phyloP scores from a whole-genome alignment of 2,329 filamentous ascomycete species.

The Ophioceras dolichostomum region DNA sequence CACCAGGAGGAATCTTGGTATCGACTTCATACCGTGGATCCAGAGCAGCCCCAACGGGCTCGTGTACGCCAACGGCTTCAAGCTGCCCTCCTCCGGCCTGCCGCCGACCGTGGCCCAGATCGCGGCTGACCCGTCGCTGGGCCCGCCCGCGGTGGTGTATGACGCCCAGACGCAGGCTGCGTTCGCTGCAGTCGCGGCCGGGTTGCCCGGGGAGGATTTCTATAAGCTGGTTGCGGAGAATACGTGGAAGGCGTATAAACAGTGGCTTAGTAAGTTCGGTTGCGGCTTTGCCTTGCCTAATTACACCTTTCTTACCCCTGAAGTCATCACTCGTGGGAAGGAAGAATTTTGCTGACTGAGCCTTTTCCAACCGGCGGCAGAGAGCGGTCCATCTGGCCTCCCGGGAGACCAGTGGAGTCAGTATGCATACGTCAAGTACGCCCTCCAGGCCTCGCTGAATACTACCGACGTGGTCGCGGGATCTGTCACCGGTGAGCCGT shows the following conservation, averaged over 20 bases:
- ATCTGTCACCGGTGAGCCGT: too few species aligned
- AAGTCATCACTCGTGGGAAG: neutral
- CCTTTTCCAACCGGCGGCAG: slow-evolving; percentile 1
- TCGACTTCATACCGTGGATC: slow-evolving; percentile 28
- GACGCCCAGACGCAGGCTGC: neutral
- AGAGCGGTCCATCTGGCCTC: slow-evolving; percentile 22
- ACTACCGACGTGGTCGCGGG: slow-evolving; percentile 46
- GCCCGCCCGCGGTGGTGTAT: neutral
- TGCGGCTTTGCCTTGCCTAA: neutral
- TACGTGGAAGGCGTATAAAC: slow-evolving; percentile 29
- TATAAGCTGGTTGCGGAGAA: slow-evolving; percentile 25
- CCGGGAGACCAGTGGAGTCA: slow-evolving; percentile 56
- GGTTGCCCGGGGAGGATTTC: slow-evolving; percentile 8
- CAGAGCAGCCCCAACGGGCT: slow-evolving; percentile 22
- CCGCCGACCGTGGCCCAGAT: slow-evolving; percentile 40
- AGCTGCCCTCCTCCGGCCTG: slow-evolving; percentile 26
- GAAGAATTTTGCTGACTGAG: too few species aligned
- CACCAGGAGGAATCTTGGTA: slow-evolving; percentile 19
- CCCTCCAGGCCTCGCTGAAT: slow-evolving; percentile 39
- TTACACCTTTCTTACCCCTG: too few species aligned
- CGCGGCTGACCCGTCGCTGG: slow-evolving; percentile 27
- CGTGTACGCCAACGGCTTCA: slow-evolving; percentile 9
- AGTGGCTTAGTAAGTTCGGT: slow-evolving; percentile 18
- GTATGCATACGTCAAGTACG: slow-evolving; percentile 49
- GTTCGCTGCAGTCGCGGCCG: neutral